These are phyloP conservation scores for Oidium heveae DNA, from an alignment of 2,329 filamentous ascomycete genomes.

Conservation along the genomic window DNA sequence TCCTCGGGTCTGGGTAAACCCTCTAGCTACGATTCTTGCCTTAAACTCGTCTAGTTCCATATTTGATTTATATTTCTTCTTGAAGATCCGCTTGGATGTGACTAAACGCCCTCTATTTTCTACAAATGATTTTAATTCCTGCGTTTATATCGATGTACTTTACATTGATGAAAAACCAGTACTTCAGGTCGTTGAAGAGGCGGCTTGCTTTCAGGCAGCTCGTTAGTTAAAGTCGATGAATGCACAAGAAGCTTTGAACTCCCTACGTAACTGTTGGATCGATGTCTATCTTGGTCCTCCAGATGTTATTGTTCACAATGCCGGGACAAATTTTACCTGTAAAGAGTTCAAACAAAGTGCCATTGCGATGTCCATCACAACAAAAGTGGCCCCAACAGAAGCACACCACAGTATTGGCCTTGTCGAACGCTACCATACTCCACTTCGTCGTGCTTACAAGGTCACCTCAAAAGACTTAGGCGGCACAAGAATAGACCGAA, in stretches of 20 bases:
- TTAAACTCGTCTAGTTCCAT: no score
- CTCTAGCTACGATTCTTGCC: neutral
- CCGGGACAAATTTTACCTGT: constrained; percentile 1
- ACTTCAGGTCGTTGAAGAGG: constrained; percentile 1
- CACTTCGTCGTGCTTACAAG: neutral
- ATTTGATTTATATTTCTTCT: no score
- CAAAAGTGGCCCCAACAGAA: neutral
- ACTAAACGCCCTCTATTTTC: no score
- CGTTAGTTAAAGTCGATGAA: neutral
- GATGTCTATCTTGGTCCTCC: constrained; percentile 2
- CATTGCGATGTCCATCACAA: neutral
- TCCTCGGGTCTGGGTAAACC: neutral
- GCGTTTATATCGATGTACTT: constrained; percentile 1
- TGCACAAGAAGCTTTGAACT: neutral
- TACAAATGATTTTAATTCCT: constrained; percentile 1
- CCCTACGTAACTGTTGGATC: constrained; percentile 1
- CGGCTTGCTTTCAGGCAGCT: constrained; percentile 1
- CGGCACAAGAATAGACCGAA: neutral
- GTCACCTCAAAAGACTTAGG: neutral
- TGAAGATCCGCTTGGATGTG: no score
- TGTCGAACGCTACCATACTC: neutral
- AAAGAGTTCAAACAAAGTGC: constrained; percentile 2
- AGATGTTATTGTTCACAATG: neutral
- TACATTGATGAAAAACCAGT: constrained; percentile 1
- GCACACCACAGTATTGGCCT: neutral